Base-by-base conservation (phyloP, 2,329 filamentous ascomycete species). In the Curvularia hawaiiensis region DNA sequence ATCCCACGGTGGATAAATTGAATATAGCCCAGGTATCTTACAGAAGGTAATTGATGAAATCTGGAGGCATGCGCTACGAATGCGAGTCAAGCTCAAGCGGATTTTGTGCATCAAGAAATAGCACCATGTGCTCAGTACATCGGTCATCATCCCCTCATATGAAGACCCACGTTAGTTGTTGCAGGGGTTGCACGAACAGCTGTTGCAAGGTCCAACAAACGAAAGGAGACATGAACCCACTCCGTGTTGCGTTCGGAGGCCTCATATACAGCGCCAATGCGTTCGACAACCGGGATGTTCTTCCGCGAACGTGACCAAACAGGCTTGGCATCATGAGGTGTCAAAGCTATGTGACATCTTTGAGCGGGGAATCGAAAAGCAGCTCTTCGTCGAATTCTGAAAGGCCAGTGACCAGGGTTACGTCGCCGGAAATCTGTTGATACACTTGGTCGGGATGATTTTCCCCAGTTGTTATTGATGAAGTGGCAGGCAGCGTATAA, bases 321-420 rank as follows among this genome's bases (percentile, higher is more conserved):
- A 14, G 38, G 26, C 30, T 47, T 41, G 11, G 12, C 16, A 3
- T 44, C 24, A 12, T 11, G 14, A 12, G 4, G 18, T 31, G 8
- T 35, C 43, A 18, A 22, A 18, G 7, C 16, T n/a, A 28, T 7
- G 31, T 24, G 8, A 20, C 28, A 9, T 20, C 6, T 44, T 14
- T 3, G 43, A 24, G 18, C 26, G 38, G 22, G 14, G 14, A 35
- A 18, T 46, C 51, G 40, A 54, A 49, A 5, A 58, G 38, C n/a
- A 49, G 10, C 22, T 54, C 51, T 30, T 60, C 58, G 12, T 51
- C 54, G 18, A 24, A 20, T n/a, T 44, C 20, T n/a, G 38, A 6
- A 44, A 31, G 4, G 40, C 14, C 20, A 3, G 22, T 20, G 3
- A n/a, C 1, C 22, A 33, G 5, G 20, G 6, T 14, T 1, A 31